These are phyloP conservation scores for Monosporascus sp. DNA, from an alignment of 2,329 filamentous ascomycete species.

Conservation along the genomic window DNA sequence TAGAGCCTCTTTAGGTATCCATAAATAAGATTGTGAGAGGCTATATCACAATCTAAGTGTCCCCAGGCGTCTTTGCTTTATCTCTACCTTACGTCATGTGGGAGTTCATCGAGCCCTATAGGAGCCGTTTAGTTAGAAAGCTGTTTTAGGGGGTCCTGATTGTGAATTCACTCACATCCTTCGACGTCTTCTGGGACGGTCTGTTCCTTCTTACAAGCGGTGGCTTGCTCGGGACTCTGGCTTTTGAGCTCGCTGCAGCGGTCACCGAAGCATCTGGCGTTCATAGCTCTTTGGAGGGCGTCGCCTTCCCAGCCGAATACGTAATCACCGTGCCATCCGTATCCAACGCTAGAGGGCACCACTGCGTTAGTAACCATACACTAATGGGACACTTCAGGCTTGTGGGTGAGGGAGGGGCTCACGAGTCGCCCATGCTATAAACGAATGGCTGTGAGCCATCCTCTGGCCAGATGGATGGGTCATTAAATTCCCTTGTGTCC, in stretches of 20 bases:
- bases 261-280: conserved; percentile 25
- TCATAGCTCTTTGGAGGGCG: conserved; percentile 24
- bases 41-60: background rate
- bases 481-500: conserved; percentile 25
- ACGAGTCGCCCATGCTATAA: conserved; percentile 17
- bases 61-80: background rate
- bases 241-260: conserved; percentile 15
- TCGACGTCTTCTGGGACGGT: conserved; percentile 15
- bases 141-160: background rate
- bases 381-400: background rate
- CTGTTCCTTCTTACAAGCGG: conserved; percentile 19
- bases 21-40: too few species aligned
- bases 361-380: background rate
- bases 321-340: conserved; percentile 30
- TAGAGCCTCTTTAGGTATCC: too few species aligned
- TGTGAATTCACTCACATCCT: conserved; percentile 9
- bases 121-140: background rate
- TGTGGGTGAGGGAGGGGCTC: background rate
- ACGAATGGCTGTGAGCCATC: conserved; percentile 22
- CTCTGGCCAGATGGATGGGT: conserved; percentile 23
- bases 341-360: conserved; percentile 15
- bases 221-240: conserved; percentile 16
- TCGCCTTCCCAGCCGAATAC: conserved; percentile 31
- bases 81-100: background rate
- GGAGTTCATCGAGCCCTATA: background rate